These are phyloP conservation scores for Salix koriyanagi DNA, from an alignment of 345 rosid genomes.

Conservation along the genomic window DNA sequence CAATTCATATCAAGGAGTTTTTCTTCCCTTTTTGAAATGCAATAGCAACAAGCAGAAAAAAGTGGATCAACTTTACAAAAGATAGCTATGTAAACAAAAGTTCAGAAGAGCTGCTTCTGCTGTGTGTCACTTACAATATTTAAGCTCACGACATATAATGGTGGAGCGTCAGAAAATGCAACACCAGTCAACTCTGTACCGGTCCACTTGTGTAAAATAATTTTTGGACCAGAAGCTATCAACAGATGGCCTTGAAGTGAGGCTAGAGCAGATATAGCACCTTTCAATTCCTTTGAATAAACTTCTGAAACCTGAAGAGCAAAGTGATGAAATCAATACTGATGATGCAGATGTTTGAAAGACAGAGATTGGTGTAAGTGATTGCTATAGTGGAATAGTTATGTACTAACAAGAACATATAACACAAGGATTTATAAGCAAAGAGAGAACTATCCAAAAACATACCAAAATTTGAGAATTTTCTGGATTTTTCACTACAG, in stretches of 20 bases:
- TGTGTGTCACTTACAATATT: slow-evolving; percentile 63
- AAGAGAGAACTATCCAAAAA: neutral
- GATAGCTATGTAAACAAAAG: neutral
- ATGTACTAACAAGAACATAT: no score
- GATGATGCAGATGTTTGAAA: neutral
- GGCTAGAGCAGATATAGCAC: slow-evolving; percentile 97
- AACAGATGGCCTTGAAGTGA: slow-evolving; percentile 94
- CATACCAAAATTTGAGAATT: slow-evolving; percentile 64
- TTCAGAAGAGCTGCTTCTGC: neutral
- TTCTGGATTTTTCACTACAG: slow-evolving; percentile 58
- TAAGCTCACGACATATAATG: slow-evolving; percentile 90
- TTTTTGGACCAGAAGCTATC: slow-evolving; percentile 94
- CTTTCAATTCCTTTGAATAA: slow-evolving; percentile 90
- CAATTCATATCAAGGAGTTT: no score
- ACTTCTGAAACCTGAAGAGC: slow-evolving; percentile 75
- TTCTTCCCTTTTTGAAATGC: neutral
- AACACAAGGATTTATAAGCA: neutral
- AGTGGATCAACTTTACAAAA: neutral
- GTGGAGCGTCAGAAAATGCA: slow-evolving; percentile 95
- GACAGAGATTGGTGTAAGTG: neutral
- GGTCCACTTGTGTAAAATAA: slow-evolving; percentile 86
- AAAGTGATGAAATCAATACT: neutral
- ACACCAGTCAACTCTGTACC: slow-evolving; percentile 84
- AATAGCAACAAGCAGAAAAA: neutral
- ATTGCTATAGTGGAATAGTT: slow-evolving; percentile 3